These are phyloP conservation scores for Penicillium maclennaniae DNA, from an alignment of 495 filamentous ascomycete genomes.

Conservation along the genomic window DNA sequence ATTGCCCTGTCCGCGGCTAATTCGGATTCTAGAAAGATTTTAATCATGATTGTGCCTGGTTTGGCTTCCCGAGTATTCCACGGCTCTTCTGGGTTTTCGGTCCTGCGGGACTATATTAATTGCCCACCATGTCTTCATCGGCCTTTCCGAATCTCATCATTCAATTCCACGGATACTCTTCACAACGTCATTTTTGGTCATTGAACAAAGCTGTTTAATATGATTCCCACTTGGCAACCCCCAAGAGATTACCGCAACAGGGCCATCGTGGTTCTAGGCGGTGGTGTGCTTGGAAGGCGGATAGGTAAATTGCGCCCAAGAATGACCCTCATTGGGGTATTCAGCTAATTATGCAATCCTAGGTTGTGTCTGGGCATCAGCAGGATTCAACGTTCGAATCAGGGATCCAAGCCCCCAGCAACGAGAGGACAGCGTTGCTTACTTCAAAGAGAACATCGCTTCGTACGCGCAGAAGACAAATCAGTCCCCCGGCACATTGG, in stretches of 20 bases:
- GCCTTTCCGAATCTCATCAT: background rate
- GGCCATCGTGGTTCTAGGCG: constrained; percentile 43
- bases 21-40: background rate
- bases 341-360: background rate
- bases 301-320: constrained; percentile 21
- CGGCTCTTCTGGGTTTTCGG: background rate
- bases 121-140: background rate
- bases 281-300: constrained; percentile 45
- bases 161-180: background rate
- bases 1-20: background rate
- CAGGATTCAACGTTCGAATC: constrained; percentile 39
- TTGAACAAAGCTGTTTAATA: background rate
- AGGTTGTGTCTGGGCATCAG: constrained; percentile 39
- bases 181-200: background rate
- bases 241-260: constrained; percentile 32
- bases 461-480: constrained; percentile 33
- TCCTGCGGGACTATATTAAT: background rate
- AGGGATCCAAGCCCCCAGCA: constrained; percentile 39
- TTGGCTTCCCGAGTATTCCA: background rate
- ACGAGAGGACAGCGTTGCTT: constrained; percentile 29
- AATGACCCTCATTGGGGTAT: no score
- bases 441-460: constrained; percentile 33
- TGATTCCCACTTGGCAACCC: constrained; percentile 24
- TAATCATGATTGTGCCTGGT: background rate
- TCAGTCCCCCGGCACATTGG: constrained; percentile 21